Percentiles rank a stretch among this genome's conserved stretches.
Evolutionary conservation across 1,139 yeast species (phyloP).

Genomic region (Diutina sp.): DNA sequence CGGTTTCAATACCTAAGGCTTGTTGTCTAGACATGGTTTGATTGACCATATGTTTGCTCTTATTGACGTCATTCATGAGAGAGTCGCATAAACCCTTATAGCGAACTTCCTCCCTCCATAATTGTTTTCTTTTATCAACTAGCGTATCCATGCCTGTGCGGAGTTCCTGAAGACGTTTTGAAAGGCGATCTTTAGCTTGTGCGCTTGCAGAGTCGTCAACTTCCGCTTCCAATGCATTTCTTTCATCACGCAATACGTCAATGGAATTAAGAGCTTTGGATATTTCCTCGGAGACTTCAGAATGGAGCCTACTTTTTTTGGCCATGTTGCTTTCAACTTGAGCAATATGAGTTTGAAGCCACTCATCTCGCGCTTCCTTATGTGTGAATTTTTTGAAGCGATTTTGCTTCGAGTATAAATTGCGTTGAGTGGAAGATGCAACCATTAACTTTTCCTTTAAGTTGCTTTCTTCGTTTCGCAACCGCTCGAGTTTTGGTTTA

Average conservation of each 20-base stretch:
- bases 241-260: slow-evolving; percentile 3
- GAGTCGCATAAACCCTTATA: slow-evolving; percentile 43
- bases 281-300: slow-evolving; percentile 11
- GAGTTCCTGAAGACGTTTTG: slow-evolving; percentile 18
- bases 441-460: slow-evolving; percentile 28
- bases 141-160: slow-evolving; percentile 11
- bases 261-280: not conserved
- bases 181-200: slow-evolving; percentile 17
- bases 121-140: slow-evolving; percentile 53
- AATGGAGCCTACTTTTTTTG: slow-evolving; percentile 7
- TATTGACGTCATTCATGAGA: slow-evolving; percentile 38
- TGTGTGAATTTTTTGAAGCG: slow-evolving; percentile 48
- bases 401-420: slow-evolving; percentile 63
- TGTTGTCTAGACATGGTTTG: slow-evolving; percentile 68
- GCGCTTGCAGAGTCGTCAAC: not conserved
- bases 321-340: slow-evolving; percentile 10
- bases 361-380: slow-evolving; percentile 48
- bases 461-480: slow-evolving; percentile 27
- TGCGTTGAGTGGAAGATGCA: slow-evolving; percentile 42
- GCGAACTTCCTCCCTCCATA: slow-evolving; percentile 76
- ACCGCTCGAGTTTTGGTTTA: slow-evolving; percentile 30
- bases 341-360: slow-evolving; percentile 38
- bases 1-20: slow-evolving; percentile 58
- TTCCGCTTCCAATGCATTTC: not conserved
- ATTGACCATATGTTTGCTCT: slow-evolving; percentile 46